Evolutionary conservation across 2,329 filamentous ascomycete genomes (phyloP).

Genomic region (Apiospora koreana): DNA sequence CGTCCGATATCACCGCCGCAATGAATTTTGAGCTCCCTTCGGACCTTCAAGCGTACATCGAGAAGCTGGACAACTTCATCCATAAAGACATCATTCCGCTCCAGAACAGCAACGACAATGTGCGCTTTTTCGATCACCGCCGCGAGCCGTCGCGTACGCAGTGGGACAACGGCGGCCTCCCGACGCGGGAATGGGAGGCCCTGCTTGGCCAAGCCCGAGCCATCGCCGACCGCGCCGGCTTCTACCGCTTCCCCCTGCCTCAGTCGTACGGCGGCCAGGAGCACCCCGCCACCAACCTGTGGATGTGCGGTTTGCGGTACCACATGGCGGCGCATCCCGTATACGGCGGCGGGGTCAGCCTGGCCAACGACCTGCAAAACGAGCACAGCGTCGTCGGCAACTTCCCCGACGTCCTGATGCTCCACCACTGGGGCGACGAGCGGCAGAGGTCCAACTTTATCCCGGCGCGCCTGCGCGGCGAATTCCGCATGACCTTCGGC

Average conservation of each 20-base stretch:
- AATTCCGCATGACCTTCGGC: slow-evolving; percentile 60
- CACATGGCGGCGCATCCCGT: slow-evolving; percentile 55
- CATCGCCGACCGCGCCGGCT: slow-evolving; percentile 59
- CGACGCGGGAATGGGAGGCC: slow-evolving; percentile 59
- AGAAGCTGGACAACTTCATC: slow-evolving; percentile 61
- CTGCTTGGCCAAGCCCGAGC: slow-evolving; percentile 49
- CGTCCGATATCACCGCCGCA: neutral
- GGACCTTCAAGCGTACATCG: slow-evolving; percentile 24
- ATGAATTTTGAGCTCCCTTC: slow-evolving; percentile 23
- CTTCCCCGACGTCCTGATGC: slow-evolving; percentile 63
- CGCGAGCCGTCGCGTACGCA: slow-evolving; percentile 63
- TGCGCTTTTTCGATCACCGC: slow-evolving; percentile 66
- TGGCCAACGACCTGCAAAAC: slow-evolving; percentile 66
- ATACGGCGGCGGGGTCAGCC: slow-evolving; percentile 50
- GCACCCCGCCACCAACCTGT: slow-evolving; percentile 53
- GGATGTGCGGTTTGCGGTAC: slow-evolving; percentile 64
- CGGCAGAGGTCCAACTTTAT: slow-evolving; percentile 57
- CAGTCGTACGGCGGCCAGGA: slow-evolving; percentile 39
- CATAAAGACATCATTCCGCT: slow-evolving; percentile 52
- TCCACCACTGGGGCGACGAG: slow-evolving; percentile 58
- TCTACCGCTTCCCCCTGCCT: slow-evolving; percentile 61
- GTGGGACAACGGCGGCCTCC: slow-evolving; percentile 59
- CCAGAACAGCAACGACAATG: slow-evolving; percentile 57
- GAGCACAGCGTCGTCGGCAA: slow-evolving; percentile 65
- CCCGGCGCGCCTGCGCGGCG: slow-evolving; percentile 49